Percentiles rank a stretch among this genome's conserved stretches.
Evolutionary conservation across 2,329 filamentous ascomycete genomes (phyloP).

Genomic region (Aspergillus brasiliensis): DNA sequence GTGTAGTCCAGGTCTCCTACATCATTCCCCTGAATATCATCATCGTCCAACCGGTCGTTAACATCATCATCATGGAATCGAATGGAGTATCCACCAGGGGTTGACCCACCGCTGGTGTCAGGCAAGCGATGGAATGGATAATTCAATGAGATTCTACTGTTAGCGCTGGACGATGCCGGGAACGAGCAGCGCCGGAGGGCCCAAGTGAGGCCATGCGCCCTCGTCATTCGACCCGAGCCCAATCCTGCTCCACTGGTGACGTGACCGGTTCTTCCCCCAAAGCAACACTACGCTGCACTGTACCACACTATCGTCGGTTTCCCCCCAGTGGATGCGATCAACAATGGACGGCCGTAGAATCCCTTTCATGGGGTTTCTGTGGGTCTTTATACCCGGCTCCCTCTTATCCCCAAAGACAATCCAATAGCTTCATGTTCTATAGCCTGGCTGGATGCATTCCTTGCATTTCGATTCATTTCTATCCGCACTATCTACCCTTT

Average conservation of each 20-base stretch:
- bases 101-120: not conserved
- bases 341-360: not conserved
- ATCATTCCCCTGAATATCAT: not conserved
- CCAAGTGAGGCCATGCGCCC: not conserved
- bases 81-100: not conserved
- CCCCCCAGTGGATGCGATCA: not conserved
- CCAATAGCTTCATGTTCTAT: slow-evolving; percentile 5
- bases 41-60: not conserved
- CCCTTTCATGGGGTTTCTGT: slow-evolving; percentile 1
- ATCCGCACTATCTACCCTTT: not conserved
- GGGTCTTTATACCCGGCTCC: not conserved
- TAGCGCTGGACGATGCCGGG: not conserved
- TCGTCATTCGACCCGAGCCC: not conserved
- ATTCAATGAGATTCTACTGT: no score
- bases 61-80: slow-evolving; percentile 1
- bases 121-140: not conserved
- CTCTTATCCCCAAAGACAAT: not conserved
- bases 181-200: not conserved
- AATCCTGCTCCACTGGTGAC: not conserved
- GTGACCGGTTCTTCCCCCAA: not conserved
- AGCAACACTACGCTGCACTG: not conserved
- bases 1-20: not conserved
- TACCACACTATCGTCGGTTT: not conserved
- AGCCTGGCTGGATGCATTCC: not conserved
- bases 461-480: slow-evolving; percentile 4